A percentile compares a stretch with the other conserved stretches of the same genome.
Evolutionary conservation across 345 rosid genomes (phyloP).

Genomic region (Salix purpurea): DNA sequence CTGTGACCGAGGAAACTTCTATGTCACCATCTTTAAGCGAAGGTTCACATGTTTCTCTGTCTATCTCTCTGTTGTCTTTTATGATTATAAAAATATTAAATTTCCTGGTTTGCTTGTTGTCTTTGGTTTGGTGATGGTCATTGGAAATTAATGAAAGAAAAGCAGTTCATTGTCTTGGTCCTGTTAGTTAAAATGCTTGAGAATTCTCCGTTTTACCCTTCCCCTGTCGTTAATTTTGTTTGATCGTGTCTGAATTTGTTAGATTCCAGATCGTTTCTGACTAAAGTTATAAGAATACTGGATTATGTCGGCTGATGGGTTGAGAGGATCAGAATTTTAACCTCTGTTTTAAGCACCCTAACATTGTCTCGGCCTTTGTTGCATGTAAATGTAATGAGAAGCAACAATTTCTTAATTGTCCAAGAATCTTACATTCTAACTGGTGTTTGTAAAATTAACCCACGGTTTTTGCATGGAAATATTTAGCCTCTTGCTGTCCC

Average conservation of each 20-base stretch:
- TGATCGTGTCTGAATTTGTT: not conserved
- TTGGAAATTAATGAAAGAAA: not conserved
- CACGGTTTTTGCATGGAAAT: too few relatives aligned
- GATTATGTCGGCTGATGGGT: not conserved
- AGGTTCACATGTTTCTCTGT: conserved; percentile 26
- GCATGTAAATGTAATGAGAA: not conserved
- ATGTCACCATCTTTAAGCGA: conserved; percentile 57
- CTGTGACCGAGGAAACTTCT: conserved; percentile 49
- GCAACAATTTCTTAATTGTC: not conserved
- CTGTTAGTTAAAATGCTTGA: not conserved
- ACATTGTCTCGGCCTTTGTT: not conserved
- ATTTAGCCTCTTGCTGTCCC: too few relatives aligned
- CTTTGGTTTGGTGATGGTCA: not conserved
- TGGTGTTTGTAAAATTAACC: too few relatives aligned
- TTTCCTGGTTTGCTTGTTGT: not conserved
- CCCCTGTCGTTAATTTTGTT: not conserved
- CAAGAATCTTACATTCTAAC: not conserved
- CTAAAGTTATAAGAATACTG: not conserved
- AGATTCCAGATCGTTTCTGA: not conserved
- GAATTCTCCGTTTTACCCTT: conserved; percentile 8
- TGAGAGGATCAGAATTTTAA: not conserved
- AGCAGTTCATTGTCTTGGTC: not conserved
- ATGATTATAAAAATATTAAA: not conserved
- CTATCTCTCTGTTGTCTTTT: not conserved
- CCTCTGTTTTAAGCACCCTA: not conserved